Base-by-base conservation (phyloP, 2,329 filamentous ascomycete species). In the Tolypocladium ophioglossoides region DNA sequence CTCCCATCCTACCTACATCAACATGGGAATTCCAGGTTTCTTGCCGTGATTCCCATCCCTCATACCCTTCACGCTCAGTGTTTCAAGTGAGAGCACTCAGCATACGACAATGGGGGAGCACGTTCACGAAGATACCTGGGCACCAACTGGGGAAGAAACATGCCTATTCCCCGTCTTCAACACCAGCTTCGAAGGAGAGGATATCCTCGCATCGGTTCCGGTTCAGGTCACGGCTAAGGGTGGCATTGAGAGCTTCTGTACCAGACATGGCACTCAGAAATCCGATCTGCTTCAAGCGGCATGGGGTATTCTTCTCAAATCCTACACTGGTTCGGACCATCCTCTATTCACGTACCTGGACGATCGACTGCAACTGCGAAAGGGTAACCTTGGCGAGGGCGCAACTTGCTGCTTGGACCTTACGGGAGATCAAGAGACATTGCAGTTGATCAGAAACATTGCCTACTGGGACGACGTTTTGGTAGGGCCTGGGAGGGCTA, bases 121-220 rank as follows among this genome's bases (percentile, higher is more conserved):
- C 27, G 11, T 34, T 48, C 27, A 7, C 9, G 14, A 47, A 22
- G 24, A 34, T 47, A 24, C n/a, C n/a, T 47, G 51, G 40, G 40
- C 40, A 11, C 27, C 40, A 22, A 44, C 16, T 1, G n/a, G 40
- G 27, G 41, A 24, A 8, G 41, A 44, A 44, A 37, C 50, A 2
- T 55, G 54, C 47, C 48, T 54, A 48, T 54, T 55, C 8, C 50
- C 51, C 4, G 11, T 16, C n/a, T 24, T 55, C 41, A 52, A 47
- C 24, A 35, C 30, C 35, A 20, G 46, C n/a, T 52, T 39, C 35
- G 27, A 48, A 22, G 32, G 30, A 4, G 39, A 38, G 6, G 39
- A 46, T 12, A 4, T 16, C 3, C 37, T n/a, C 22, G 20, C 34
- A 22, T 51, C 20, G 30, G 39, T 51, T 18, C 34, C 53, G 44